Conservation (phyloP, 1,284 basidiomycete genomes). For the Chiua sp. region DNA sequence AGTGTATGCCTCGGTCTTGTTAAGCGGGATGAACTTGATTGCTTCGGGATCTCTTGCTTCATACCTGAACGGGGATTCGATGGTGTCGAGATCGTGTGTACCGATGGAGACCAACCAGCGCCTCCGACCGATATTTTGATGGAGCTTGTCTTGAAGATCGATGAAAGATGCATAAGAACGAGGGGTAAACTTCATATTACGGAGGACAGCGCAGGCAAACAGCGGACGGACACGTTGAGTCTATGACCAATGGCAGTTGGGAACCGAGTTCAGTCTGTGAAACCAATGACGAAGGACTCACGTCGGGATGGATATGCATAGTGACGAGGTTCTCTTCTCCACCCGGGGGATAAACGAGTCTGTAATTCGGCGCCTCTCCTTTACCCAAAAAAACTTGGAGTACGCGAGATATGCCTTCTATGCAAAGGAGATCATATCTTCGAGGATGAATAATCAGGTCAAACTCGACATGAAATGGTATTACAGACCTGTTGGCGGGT, state of each 20-base stretch:
- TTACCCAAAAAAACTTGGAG: constrained; percentile 87
- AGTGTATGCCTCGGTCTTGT: constrained; percentile 65
- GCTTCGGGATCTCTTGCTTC: constrained; percentile 88
- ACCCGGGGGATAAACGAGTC: constrained; percentile 67
- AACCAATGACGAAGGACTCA: constrained; percentile 40
- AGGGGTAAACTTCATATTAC: constrained; percentile 89
- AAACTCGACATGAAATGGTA: neutral
- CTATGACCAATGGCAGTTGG: constrained; percentile 44
- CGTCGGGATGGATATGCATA: constrained; percentile 72
- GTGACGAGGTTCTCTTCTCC: constrained; percentile 73
- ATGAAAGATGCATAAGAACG: constrained; percentile 97
- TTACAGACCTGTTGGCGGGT: constrained; percentile 85
- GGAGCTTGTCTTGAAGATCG: constrained; percentile 97
- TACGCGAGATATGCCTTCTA: constrained; percentile 94
- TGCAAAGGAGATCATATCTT: constrained; percentile 97
- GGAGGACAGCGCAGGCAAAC: constrained; percentile 91
- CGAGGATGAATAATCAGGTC: constrained; percentile 11
- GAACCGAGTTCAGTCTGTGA: neutral
- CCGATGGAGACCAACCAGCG: constrained; percentile 96
- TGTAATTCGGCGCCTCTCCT: constrained; percentile 74
- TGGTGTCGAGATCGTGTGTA: constrained; percentile 95
- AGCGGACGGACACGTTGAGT: constrained; percentile 86
- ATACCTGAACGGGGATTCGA: constrained; percentile 90
- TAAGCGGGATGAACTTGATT: constrained; percentile 83
- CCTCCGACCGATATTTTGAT: constrained; percentile 93